Base-by-base conservation (phyloP, 257 asterid genomes). In the Solanum corneliomulleri region DNA sequence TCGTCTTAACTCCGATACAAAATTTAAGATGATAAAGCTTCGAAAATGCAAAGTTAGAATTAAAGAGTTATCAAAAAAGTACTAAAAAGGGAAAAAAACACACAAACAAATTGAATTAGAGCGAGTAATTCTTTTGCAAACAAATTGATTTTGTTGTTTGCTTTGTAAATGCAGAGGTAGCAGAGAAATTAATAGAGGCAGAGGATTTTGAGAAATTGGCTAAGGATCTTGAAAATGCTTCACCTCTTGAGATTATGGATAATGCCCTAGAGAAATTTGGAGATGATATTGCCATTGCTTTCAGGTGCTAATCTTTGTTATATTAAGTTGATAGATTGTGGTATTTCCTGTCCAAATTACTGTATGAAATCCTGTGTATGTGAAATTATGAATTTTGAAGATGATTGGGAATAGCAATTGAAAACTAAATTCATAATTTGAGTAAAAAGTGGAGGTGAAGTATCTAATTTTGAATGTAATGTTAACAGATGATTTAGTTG, bases 201-300 rank as follows among this genome's bases (percentile, higher is more conserved):
- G 93, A 90, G 56, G 92, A 93, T 85, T 93, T 71, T 88, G 94
- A 80, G 33, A 89, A 89, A 81, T 66, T 92, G 89, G 93, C 92
- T 21, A 35, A 88, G 87, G 89, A 82, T 88, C 94, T 93, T 45
- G 91, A 89, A 49, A 89, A 93, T 85, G 93, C 95, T 64, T 93
- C 96, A 58, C 96, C 95, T 23, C 93, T 92, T 41, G 92, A 92
- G 92, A 89, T 93, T 49, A 92, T 93, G 91, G 95, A 93, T 47
- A 91, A 86, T 83, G 95, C 96, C 45, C 95, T 93, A 41, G 91
- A 88, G 80, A 92, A 58, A 60, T 92, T 92, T 84, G 96, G 95
- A 23, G 88, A 91, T 82, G 95, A 91, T 45, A 92, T 93, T 5
- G 96, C 94, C 3, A 93, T 93, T 91, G 96, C 99, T 86, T 96